Percentiles rank a stretch among this genome's conserved stretches.
phyloP scores from a whole-genome alignment of 441 rosid genomes.

The Croton setiger region DNA sequence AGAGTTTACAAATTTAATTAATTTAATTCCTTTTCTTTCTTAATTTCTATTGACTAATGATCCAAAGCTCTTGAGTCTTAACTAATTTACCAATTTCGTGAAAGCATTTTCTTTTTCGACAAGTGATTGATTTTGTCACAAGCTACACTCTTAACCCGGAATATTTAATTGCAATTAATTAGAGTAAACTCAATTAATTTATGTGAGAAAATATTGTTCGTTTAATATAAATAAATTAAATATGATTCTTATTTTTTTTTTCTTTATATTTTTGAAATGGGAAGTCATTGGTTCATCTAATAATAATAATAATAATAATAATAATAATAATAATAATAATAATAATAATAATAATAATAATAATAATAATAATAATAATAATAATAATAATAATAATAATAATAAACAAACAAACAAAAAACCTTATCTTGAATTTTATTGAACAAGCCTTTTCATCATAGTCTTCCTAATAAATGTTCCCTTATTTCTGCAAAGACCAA shows the following conservation, averaged over 20 bases:
- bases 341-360: too few relatives aligned
- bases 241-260: too few relatives aligned
- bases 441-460: slow-evolving; percentile 18
- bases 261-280: too few relatives aligned
- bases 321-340: too few relatives aligned
- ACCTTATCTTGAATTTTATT: slow-evolving; percentile 18
- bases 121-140: neutral
- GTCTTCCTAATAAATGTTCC: slow-evolving; percentile 31
- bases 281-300: too few relatives aligned
- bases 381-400: too few relatives aligned
- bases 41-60: neutral
- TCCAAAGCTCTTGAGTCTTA: neutral
- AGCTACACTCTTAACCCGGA: neutral
- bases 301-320: too few relatives aligned
- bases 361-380: too few relatives aligned
- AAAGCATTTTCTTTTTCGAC: neutral
- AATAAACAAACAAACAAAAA: neutral
- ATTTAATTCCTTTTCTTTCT: neutral
- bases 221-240: too few relatives aligned
- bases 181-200: too few relatives aligned
- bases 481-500: slow-evolving; percentile 38
- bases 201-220: too few relatives aligned
- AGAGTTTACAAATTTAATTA: neutral
- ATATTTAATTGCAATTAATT: too few relatives aligned
- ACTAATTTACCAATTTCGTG: slow-evolving; percentile 4